Evolutionary conservation across 805 yeast genomes (phyloP).

Genomic region (Suhomyces tanzawaensis): DNA sequence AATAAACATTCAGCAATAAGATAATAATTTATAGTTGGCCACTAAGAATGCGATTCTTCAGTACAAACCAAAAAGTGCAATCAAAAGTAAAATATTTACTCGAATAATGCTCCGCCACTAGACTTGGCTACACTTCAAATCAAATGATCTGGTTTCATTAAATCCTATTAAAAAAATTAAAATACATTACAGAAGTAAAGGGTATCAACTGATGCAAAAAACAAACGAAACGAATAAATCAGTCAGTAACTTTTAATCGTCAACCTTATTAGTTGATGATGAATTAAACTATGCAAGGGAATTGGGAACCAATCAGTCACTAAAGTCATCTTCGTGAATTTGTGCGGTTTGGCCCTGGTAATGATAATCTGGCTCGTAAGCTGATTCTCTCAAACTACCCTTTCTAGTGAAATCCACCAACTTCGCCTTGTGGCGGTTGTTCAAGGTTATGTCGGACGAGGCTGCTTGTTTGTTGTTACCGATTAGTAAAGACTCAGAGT

Average conservation of each 20-base stretch:
- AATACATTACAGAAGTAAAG: conserved; percentile 5
- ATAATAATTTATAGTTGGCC: no score
- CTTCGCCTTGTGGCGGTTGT: conserved; percentile 30
- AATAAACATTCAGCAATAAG: no score
- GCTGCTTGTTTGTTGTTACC: conserved; percentile 6
- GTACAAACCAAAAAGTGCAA: no score
- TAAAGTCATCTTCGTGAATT: conserved; percentile 26
- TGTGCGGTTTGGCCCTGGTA: conserved; percentile 34
- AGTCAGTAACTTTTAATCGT: neutral
- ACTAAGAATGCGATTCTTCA: no score
- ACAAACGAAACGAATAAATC: neutral
- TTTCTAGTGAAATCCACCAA: conserved; percentile 48
- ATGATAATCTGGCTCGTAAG: conserved; percentile 30
- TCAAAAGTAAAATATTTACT: no score
- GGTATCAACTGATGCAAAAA: conserved; percentile 1
- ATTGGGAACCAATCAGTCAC: conserved; percentile 1
- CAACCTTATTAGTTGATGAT: neutral
- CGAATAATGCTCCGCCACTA: no score
- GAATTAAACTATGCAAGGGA: conserved; percentile 6
- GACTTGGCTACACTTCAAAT: no score
- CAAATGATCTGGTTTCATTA: no score
- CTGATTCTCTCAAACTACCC: conserved; percentile 41
- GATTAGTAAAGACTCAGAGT: conserved; percentile 10
- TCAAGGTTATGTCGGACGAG: conserved; percentile 1
- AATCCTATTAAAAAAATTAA: no score